Percentiles rank a stretch among this genome's conserved stretches.
Evolutionary conservation across 495 filamentous ascomycete species (phyloP).

Genomic region (Neurospora sp.): DNA sequence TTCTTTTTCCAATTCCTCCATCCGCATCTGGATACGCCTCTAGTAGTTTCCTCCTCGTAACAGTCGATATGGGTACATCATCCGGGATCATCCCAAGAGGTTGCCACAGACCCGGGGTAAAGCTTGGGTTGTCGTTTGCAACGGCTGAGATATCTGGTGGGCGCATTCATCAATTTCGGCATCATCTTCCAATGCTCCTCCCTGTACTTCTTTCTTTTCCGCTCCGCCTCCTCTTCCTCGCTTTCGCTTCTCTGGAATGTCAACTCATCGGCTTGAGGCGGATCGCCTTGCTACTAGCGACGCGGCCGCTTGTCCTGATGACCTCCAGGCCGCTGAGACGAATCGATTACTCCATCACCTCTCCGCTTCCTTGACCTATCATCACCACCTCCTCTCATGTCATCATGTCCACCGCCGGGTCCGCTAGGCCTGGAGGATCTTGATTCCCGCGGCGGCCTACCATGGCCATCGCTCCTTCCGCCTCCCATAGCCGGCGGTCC

Average conservation of each 20-base stretch:
- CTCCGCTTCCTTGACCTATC: constrained; percentile 23
- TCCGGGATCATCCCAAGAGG: not conserved
- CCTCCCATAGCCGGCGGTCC: not conserved
- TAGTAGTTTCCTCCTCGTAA: not conserved
- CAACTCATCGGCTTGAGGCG: not conserved
- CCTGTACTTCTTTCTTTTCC: not conserved
- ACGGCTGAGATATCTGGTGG: not conserved
- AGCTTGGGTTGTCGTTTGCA: not conserved
- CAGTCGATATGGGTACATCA: not conserved
- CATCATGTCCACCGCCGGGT: constrained; percentile 1
- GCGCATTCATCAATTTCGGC: not conserved
- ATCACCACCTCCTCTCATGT: constrained; percentile 15
- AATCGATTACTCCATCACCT: constrained; percentile 16
- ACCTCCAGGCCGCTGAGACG: constrained; percentile 4
- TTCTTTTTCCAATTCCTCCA: not conserved
- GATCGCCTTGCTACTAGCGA: constrained; percentile 8
- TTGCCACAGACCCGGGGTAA: not conserved
- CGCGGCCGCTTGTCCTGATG: constrained; percentile 26
- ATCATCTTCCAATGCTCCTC: not conserved
- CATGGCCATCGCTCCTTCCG: constrained; percentile 6
- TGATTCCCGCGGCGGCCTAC: constrained; percentile 16
- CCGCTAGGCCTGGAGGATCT: constrained; percentile 13
- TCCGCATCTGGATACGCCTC: not conserved
- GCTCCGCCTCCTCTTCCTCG: not conserved
- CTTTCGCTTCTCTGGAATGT: not conserved